Percentiles rank a stretch among this genome's conserved stretches.
Conservation (phyloP, 192 early-diverging fungal genomes). For the Diversispora eburnea region DNA sequence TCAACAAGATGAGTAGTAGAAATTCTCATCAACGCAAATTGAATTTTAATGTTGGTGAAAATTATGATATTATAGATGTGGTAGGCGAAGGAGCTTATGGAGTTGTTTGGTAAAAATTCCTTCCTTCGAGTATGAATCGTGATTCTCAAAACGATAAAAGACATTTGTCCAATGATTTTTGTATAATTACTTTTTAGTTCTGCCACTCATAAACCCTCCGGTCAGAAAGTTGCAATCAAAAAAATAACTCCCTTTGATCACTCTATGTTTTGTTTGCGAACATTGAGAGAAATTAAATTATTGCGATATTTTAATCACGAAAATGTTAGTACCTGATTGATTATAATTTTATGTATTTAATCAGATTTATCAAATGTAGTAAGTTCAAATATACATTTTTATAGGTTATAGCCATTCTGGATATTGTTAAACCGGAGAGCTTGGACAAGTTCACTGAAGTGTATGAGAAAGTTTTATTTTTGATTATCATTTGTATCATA, state of each 20-base stretch:
- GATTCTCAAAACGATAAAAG: neutral
- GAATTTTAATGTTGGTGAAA: constrained; percentile 72
- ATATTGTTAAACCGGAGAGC: constrained; percentile 81
- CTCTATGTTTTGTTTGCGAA: constrained; percentile 79
- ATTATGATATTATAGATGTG: constrained; percentile 82
- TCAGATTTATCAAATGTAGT: constrained; percentile 11
- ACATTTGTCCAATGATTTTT: neutral
- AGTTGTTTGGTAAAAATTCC: constrained; percentile 78
- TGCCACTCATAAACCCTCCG: constrained; percentile 76
- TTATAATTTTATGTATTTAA: neutral
- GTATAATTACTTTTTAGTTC: constrained; percentile 47
- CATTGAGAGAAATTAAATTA: constrained; percentile 80
- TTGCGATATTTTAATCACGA: constrained; percentile 83
- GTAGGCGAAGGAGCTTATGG: constrained; percentile 94
- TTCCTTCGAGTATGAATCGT: neutral
- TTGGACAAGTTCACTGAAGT: constrained; percentile 87
- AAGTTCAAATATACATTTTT: neutral
- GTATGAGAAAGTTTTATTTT: constrained; percentile 35
- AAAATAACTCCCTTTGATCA: constrained; percentile 82
- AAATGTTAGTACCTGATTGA: constrained; percentile 50
- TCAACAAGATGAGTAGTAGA: constrained; percentile 15
- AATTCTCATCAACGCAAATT: constrained; percentile 23
- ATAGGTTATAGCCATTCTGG: constrained; percentile 88
- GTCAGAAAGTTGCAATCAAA: constrained; percentile 89
- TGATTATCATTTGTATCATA: neutral